phyloP scores from a whole-genome alignment of 768 basidiomycete genomes.

The Dentipellis sp. region DNA sequence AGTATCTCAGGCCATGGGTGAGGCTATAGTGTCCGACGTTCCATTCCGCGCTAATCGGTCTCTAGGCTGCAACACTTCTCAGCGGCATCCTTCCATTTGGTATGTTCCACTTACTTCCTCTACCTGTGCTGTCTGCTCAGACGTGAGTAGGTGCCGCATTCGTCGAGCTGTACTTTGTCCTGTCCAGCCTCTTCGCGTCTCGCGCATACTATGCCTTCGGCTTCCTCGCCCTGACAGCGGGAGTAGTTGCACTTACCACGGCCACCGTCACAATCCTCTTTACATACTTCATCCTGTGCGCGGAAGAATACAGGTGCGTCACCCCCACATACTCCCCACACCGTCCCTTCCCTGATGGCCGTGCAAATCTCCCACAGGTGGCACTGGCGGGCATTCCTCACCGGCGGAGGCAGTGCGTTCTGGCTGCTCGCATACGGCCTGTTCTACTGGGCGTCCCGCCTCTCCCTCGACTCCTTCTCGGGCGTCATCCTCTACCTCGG shows the following conservation, averaged over 20 bases:
- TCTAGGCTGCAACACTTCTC: slow-evolving; percentile 60
- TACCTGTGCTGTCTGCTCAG: background rate
- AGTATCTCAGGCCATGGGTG: slow-evolving; percentile 79
- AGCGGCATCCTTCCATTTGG: slow-evolving; percentile 90
- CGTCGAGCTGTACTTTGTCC: slow-evolving; percentile 88
- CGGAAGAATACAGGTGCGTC: slow-evolving; percentile 83
- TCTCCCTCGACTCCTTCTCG: slow-evolving; percentile 77
- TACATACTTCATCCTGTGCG: slow-evolving; percentile 86
- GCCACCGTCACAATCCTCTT: slow-evolving; percentile 87
- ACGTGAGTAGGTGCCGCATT: slow-evolving; percentile 73
- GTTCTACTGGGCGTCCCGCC: slow-evolving; percentile 80
- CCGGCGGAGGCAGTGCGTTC: slow-evolving; percentile 85
- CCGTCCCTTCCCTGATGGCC: background rate
- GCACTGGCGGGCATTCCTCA: slow-evolving; percentile 94
- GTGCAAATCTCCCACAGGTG: slow-evolving; percentile 39
- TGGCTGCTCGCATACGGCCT: slow-evolving; percentile 87
- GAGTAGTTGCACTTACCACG: slow-evolving; percentile 76
- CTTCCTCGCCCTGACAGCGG: slow-evolving; percentile 81
- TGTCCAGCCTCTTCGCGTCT: slow-evolving; percentile 87
- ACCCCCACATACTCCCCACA: background rate
- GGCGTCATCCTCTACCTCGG: slow-evolving; percentile 84
- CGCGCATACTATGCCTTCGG: slow-evolving; percentile 95
- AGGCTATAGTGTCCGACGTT: slow-evolving; percentile 14
- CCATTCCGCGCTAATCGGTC: slow-evolving; percentile 4
- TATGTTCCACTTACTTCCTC: slow-evolving; percentile 22